Conservation (phyloP, 306 rosid genomes). For the Neltuma alba region DNA sequence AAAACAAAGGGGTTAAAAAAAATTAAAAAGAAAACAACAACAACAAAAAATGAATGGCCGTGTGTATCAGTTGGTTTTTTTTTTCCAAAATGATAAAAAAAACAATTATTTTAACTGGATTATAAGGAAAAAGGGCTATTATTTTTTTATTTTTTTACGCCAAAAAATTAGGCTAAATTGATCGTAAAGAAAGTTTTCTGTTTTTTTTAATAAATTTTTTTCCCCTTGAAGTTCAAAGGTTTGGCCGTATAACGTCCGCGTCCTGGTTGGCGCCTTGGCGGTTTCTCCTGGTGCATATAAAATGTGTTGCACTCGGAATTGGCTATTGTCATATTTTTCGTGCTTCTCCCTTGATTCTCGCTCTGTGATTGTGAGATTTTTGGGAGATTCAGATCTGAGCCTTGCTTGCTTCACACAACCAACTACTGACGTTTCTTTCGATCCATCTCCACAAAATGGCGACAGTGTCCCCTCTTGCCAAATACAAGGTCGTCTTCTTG, state of each 20-base stretch:
- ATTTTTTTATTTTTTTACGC: background rate
- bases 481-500: background rate
- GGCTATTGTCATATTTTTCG: background rate
- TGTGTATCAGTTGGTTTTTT: too few species aligned
- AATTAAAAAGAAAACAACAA: too few species aligned
- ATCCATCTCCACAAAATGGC: slow-evolving; percentile 1
- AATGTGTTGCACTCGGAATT: slow-evolving; percentile 38
- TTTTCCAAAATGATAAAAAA: too few species aligned
- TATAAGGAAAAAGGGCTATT: too few species aligned
- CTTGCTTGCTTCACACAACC: background rate
- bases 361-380: background rate
- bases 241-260: slow-evolving; percentile 36
- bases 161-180: slow-evolving; percentile 2
- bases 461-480: background rate
- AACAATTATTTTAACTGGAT: too few species aligned
- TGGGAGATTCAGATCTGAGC: slow-evolving; percentile 34
- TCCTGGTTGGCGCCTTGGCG: slow-evolving; percentile 78
- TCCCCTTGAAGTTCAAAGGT: slow-evolving; percentile 7
- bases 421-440: background rate
- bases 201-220: background rate
- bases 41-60: too few species aligned
- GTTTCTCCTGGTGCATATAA: slow-evolving; percentile 48
- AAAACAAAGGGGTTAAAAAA: too few species aligned
- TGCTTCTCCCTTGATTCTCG: slow-evolving; percentile 24
- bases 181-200: background rate